Evolutionary conservation across 805 yeast genomes (phyloP).

Genomic region (Clavispora carvajalis): DNA sequence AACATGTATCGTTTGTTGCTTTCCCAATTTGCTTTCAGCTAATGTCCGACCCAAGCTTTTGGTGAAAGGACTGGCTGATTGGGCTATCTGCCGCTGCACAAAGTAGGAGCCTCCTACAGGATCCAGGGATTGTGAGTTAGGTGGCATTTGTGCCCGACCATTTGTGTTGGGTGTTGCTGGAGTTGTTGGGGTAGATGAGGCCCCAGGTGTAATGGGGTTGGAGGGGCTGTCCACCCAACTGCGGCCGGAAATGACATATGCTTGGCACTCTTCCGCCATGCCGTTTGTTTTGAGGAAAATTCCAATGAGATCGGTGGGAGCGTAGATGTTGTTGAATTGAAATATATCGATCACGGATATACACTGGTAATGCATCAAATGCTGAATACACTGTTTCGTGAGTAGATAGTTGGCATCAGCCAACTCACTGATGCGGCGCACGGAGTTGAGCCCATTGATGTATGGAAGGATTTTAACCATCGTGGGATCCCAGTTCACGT

Average conservation of each 20-base stretch:
- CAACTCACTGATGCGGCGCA: slow-evolving; percentile 66
- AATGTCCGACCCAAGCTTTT: background rate
- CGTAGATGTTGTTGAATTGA: slow-evolving; percentile 83
- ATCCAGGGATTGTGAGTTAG: background rate
- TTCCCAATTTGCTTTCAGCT: background rate
- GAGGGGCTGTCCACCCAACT: background rate
- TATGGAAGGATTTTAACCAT: slow-evolving; percentile 82
- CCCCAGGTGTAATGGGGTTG: slow-evolving; percentile 3
- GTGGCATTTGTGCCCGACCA: background rate
- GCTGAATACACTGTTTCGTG: slow-evolving; percentile 85
- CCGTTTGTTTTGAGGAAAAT: slow-evolving; percentile 55
- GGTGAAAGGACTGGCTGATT: slow-evolving; percentile 10
- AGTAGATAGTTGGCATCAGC: slow-evolving; percentile 77
- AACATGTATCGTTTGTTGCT: slow-evolving; percentile 16
- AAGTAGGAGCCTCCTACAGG: background rate
- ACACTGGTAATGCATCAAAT: slow-evolving; percentile 84
- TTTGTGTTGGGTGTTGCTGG: background rate
- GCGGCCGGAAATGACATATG: slow-evolving; percentile 55
- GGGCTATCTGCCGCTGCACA: background rate
- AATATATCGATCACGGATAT: slow-evolving; percentile 79
- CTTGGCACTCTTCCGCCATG: slow-evolving; percentile 79
- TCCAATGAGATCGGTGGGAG: slow-evolving; percentile 77
- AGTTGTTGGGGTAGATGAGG: background rate
- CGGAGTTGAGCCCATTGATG: slow-evolving; percentile 84
- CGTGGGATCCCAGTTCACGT: slow-evolving; percentile 96